Conservation (phyloP, 805 yeast genomes). For the Candida lessepsii region DNA sequence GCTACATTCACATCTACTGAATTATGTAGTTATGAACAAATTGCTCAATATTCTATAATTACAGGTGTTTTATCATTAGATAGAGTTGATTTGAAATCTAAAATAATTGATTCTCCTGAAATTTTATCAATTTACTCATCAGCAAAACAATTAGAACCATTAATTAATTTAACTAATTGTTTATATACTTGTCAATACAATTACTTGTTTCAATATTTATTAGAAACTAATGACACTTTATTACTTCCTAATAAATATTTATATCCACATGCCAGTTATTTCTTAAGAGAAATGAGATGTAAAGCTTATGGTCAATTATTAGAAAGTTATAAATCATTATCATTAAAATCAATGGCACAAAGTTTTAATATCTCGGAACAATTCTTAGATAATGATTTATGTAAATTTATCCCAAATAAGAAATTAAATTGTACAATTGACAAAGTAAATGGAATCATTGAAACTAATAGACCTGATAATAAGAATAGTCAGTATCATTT, state of each 20-base stretch:
- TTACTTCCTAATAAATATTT: conserved; percentile 64
- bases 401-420: conserved; percentile 89
- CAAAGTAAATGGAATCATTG: conserved; percentile 90
- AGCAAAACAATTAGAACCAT: conserved; percentile 70
- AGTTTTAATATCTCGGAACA: conserved; percentile 88
- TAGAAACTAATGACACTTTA: conserved; percentile 73
- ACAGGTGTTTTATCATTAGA: conserved; percentile 83
- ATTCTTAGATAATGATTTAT: conserved; percentile 81
- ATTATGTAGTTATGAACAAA: conserved; percentile 81
- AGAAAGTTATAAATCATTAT: conserved; percentile 89
- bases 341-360: conserved; percentile 89
- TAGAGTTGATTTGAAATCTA: conserved; percentile 79
- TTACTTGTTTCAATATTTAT: conserved; percentile 70
- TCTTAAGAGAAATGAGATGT: conserved; percentile 88
- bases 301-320: conserved; percentile 91
- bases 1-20: conserved; percentile 96
- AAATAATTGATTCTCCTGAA: conserved; percentile 92
- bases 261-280: conserved; percentile 75
- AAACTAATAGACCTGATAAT: conserved; percentile 94
- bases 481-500: conserved; percentile 91
- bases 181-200: conserved; percentile 87
- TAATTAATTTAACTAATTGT: conserved; percentile 79
- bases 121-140: conserved; percentile 75
- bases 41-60: conserved; percentile 83
- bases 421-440: conserved; percentile 95